phyloP scores from a whole-genome alignment of 345 rosid species.

The Eucalyptus regnans region DNA sequence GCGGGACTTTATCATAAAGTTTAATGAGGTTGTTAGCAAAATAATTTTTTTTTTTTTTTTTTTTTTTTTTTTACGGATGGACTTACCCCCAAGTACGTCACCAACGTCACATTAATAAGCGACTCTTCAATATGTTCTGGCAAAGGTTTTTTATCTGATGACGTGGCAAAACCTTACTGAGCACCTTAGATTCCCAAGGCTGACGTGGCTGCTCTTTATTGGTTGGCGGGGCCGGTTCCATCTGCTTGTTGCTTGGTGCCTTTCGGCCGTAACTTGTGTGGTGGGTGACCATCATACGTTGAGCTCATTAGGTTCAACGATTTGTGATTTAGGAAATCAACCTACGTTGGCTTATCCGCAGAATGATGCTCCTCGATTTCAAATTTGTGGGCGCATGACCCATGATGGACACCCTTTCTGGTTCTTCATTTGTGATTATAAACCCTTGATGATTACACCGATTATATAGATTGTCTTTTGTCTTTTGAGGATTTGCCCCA shows the following conservation, averaged over 20 bases:
- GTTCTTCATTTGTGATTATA: not conserved
- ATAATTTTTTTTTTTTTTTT: no score
- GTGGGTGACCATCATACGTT: constrained; percentile 38
- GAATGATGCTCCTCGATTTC: not conserved
- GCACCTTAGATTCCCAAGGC: constrained; percentile 10
- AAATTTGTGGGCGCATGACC: not conserved
- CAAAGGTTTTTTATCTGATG: constrained; percentile 7
- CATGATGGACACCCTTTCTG: not conserved
- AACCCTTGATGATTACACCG: not conserved
- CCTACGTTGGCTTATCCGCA: not conserved
- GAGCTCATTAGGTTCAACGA: constrained; percentile 29
- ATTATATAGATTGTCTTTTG: not conserved
- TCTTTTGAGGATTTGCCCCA: not conserved
- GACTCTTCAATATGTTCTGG: not conserved
- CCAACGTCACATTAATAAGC: not conserved
- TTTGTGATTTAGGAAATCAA: constrained; percentile 16
- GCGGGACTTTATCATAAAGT: not conserved
- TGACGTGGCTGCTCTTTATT: constrained; percentile 21
- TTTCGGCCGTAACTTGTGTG: constrained; percentile 35
- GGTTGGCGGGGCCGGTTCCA: constrained; percentile 17
- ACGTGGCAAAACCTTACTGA: constrained; percentile 24
- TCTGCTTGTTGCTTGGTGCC: constrained; percentile 35
- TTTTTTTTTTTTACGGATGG: not conserved
- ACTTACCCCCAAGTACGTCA: not conserved
- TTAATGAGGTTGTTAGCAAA: not conserved